A percentile compares a stretch with the other conserved stretches of the same genome.
Conservation (phyloP, 2,329 filamentous ascomycete species). For the Paecilomyces sp. region DNA sequence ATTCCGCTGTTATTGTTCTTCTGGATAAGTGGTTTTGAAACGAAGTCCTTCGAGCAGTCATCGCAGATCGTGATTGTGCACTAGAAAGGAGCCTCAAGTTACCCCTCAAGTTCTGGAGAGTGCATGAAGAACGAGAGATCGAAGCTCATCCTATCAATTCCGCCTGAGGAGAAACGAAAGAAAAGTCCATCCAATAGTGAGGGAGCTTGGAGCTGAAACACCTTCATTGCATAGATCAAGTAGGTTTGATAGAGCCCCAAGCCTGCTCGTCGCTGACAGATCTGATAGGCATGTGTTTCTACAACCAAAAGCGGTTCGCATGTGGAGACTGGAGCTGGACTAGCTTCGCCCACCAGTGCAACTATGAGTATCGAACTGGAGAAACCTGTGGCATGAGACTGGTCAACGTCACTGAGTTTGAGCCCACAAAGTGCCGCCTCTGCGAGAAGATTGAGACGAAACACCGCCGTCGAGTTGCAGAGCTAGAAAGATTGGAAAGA, state of each 20-base stretch:
- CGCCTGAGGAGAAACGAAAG: constrained; percentile 16
- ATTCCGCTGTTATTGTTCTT: constrained; percentile 20
- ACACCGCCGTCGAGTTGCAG: constrained; percentile 64
- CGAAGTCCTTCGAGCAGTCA: constrained; percentile 12
- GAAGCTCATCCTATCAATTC: constrained; percentile 27
- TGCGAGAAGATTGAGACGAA: constrained; percentile 90
- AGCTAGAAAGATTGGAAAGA: constrained; percentile 65
- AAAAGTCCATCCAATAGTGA: constrained; percentile 24
- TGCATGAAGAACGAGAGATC: constrained; percentile 7
- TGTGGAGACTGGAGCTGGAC: constrained; percentile 96
- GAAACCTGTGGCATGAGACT: constrained; percentile 95
- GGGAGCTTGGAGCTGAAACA: constrained; percentile 25
- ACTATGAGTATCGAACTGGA: constrained; percentile 88
- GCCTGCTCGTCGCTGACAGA: constrained; percentile 19
- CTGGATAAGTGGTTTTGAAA: constrained; percentile 26
- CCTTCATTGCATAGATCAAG: constrained; percentile 19
- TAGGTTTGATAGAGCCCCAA: constrained; percentile 22
- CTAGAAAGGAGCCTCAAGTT: constrained; percentile 17
- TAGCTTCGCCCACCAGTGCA: constrained; percentile 85
- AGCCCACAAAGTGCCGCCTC: constrained; percentile 65
- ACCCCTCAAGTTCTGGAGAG: neutral
- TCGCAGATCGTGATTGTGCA: constrained; percentile 14
- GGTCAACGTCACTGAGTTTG: constrained; percentile 64
- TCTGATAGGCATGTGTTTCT: constrained; percentile 75
- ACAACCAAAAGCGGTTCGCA: constrained; percentile 75